Percentiles rank a stretch among this genome's conserved stretches.
These are phyloP conservation scores for Helminthosporium solani DNA, from an alignment of 2,329 filamentous ascomycete species.

Conservation along the genomic window DNA sequence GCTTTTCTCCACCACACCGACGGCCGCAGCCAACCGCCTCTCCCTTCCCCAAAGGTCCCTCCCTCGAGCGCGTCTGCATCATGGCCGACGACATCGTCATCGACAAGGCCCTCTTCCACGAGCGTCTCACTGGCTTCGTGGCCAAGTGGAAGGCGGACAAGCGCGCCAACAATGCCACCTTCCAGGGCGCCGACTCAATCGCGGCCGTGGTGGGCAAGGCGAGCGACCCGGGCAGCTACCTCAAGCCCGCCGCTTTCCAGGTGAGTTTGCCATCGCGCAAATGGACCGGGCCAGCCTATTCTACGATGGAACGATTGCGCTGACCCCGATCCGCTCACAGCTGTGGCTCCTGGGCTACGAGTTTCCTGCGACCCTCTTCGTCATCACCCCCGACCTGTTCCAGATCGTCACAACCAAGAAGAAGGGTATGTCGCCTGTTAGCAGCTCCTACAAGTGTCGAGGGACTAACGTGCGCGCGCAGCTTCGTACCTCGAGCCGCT, in stretches of 20 bases:
- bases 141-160: conserved; percentile 96
- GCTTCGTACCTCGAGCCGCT: conserved; percentile 91
- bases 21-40: conserved; percentile 21
- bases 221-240: conserved; percentile 73
- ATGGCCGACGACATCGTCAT: conserved; percentile 82
- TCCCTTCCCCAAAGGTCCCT: conserved; percentile 20
- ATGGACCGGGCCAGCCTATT: neutral
- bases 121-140: conserved; percentile 83
- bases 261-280: conserved; percentile 60
- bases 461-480: conserved; percentile 48
- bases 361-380: conserved; percentile 92
- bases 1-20: conserved; percentile 8
- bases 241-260: conserved; percentile 96
- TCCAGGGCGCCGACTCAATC: conserved; percentile 83
- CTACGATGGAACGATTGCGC: conserved; percentile 13
- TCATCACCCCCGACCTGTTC: conserved; percentile 83
- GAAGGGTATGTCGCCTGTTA: conserved; percentile 66
- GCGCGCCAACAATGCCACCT: conserved; percentile 79
- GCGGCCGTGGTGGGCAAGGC: conserved; percentile 93
- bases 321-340: conserved; percentile 52
- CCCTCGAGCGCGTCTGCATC: conserved; percentile 28
- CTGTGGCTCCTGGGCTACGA: conserved; percentile 99
- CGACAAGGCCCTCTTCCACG: conserved; percentile 90
- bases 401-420: conserved; percentile 96
- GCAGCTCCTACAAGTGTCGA: neutral